Evolutionary conservation across 2,329 filamentous ascomycete species (phyloP), one percentile per base, ranked within the genome.

Genomic region (Aspergillus pseudoviridinutans): DNA sequence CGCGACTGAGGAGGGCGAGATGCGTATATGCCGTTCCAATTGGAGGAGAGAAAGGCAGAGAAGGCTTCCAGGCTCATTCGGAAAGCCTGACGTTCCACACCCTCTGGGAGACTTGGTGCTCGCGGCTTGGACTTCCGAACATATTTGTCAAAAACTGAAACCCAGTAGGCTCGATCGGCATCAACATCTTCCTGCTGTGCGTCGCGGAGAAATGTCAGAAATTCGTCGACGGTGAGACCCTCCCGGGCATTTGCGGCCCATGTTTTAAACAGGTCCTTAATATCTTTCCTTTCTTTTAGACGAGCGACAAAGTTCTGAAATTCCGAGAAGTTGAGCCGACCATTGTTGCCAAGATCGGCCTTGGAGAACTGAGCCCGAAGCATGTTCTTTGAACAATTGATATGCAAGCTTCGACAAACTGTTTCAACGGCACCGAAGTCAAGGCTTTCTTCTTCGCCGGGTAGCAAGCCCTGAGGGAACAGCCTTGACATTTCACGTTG

Each of bases 331-430:
- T 89, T 87, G 54, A 99, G 80, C 53, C 82, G 83, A 25, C 87
- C 87, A 1, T 81, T 84, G 52, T 79, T 77, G 25, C 82, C 81
- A n/a, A 78, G 77, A 68, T 93, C 90, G 5, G 89, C 90, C 58
- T 85, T 82, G 56, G 84, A 80, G 67, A 97, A 97, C 65, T 89
- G 90, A 32, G 82, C 80, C 55, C 84, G 85, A 4, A 97, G 79
- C 49, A 89, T 87, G 55, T 85, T 83, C 59, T 87, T 85, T 2
- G 91, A 89, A 67, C 90, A 91, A 73, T 97, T 92, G 67, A 99
- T 96, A 72, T 97, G 92, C 50, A 97, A 80, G 67, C 88, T 92
- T 59, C 89, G 89, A 76, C 94, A 97, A 14, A 97, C 82, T 58
- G 87, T 87, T 70, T 92, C 88, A 29, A 96, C 88, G 10, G 89